Evolutionary conservation across 1,139 yeast species (phyloP), one percentile per base, ranked within the genome.

Genomic region (Zygosaccharomyces pseudobailii): DNA sequence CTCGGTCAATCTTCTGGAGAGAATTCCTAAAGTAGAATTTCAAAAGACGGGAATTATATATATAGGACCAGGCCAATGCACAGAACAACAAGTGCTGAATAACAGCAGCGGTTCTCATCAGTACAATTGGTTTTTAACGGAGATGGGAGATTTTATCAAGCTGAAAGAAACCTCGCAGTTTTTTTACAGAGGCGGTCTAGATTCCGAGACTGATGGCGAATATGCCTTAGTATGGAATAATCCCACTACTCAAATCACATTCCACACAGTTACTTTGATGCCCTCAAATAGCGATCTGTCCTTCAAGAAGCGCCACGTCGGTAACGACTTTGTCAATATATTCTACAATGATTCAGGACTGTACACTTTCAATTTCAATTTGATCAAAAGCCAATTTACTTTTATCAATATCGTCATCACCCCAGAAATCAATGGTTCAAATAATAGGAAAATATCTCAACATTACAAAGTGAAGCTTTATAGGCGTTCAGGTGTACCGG

Each of bases 211-310:
- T 52, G 82, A 82, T 54, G 96, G 96, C 4, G 82, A 84, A 51
- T 84, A 70, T 59, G 87, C 95, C 0, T 70, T 84, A 47, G 79
- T 80, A 44, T 86, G 92, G 89, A 74, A 78, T 45, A 87, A 84
- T 55, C 81, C 83, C 59, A 78, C 80, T 30, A 74, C 81, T 1
- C 96, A 87, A 61, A 69, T 87, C 42, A 76, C 87, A 6, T 88
- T 79, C 66, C 96, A 88, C 63, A 76, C 87, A 3, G 82, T 89
- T 1, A 86, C 95, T 0, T 68, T 88, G 76, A 88, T 88, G 95
- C 84, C 85, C 2, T 70, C 72, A 45, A 84, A 80, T 55, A 63
- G 66, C 19, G 66, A 67, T 22, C 70, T 69, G 43, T 77, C 84
- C 17, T 66, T 75, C 61, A 88, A 87, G 65, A 88, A 88, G 65